Conservation (phyloP, 1,139 yeast genomes). For the Geotrichum aggregatum region DNA sequence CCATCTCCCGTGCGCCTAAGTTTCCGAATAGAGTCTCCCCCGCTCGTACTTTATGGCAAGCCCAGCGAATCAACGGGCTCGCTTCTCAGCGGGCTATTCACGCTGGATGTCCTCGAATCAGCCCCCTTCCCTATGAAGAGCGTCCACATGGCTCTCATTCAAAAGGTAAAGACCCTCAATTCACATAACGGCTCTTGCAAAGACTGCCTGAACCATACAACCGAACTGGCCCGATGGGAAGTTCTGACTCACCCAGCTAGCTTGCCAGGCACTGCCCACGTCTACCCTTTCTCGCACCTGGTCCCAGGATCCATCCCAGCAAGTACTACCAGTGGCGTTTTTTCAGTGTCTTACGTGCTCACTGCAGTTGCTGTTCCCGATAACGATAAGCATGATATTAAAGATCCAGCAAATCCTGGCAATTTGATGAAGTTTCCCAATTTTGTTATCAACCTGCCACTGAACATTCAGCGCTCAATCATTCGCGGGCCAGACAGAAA, state of each 20-base stretch:
- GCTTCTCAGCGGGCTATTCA: slow-evolving; percentile 66
- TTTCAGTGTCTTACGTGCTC: slow-evolving; percentile 65
- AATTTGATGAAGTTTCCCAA: not conserved
- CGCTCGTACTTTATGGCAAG: slow-evolving; percentile 75
- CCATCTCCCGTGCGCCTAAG: slow-evolving; percentile 44
- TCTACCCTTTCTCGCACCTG: slow-evolving; percentile 90
- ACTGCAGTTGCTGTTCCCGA: slow-evolving; percentile 58
- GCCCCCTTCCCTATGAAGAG: slow-evolving; percentile 44
- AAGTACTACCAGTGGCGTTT: slow-evolving; percentile 54
- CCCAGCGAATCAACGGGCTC: slow-evolving; percentile 82
- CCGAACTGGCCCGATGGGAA: slow-evolving; percentile 83
- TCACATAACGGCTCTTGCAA: slow-evolving; percentile 8
- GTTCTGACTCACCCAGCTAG: slow-evolving; percentile 56
- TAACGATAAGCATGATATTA: slow-evolving; percentile 12
- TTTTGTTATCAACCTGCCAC: slow-evolving; percentile 41
- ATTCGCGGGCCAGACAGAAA: slow-evolving; percentile 80
- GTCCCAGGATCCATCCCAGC: slow-evolving; percentile 91
- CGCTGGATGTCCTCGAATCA: slow-evolving; percentile 34
- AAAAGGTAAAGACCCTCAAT: slow-evolving; percentile 46
- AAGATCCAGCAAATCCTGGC: not conserved
- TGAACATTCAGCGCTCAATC: slow-evolving; percentile 73
- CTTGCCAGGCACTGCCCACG: slow-evolving; percentile 63
- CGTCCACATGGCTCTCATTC: slow-evolving; percentile 67
- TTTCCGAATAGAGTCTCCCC: slow-evolving; percentile 81
- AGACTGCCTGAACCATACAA: slow-evolving; percentile 49